These are phyloP conservation scores for Dipteronia sinensis DNA, from an alignment of 345 rosid genomes.

Conservation along the genomic window DNA sequence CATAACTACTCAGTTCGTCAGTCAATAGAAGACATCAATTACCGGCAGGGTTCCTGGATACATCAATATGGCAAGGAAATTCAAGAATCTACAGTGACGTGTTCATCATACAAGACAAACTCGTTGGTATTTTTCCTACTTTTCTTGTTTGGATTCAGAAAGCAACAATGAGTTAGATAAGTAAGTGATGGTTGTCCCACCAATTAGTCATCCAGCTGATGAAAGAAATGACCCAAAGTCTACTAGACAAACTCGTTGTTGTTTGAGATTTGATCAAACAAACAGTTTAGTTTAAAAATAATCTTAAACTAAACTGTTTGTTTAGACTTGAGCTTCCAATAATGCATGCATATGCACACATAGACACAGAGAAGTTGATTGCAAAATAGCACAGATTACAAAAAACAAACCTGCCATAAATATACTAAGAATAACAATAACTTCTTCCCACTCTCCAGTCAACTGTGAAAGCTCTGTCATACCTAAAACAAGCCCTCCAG, in stretches of 20 bases:
- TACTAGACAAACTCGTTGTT: background rate
- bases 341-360: background rate
- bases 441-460: slow-evolving; percentile 75
- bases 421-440: slow-evolving; percentile 66
- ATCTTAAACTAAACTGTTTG: background rate
- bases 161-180: background rate
- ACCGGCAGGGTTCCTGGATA: background rate
- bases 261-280: background rate
- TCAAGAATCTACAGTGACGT: background rate
- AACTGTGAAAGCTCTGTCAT: slow-evolving; percentile 73
- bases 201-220: background rate
- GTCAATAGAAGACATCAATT: background rate
- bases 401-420: slow-evolving; percentile 55
- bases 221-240: background rate
- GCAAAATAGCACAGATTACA: no score
- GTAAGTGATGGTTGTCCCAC: background rate
- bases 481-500: slow-evolving; percentile 88
- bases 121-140: no score
- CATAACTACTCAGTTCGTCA: slow-evolving; percentile 4
- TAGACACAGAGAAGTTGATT: background rate
- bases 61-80: background rate
- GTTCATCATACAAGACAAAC: background rate
- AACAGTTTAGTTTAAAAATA: background rate
- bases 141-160: background rate
- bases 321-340: background rate